Evolutionary conservation across 768 basidiomycete genomes (phyloP).

Genomic region (Scleroderma citrinum): DNA sequence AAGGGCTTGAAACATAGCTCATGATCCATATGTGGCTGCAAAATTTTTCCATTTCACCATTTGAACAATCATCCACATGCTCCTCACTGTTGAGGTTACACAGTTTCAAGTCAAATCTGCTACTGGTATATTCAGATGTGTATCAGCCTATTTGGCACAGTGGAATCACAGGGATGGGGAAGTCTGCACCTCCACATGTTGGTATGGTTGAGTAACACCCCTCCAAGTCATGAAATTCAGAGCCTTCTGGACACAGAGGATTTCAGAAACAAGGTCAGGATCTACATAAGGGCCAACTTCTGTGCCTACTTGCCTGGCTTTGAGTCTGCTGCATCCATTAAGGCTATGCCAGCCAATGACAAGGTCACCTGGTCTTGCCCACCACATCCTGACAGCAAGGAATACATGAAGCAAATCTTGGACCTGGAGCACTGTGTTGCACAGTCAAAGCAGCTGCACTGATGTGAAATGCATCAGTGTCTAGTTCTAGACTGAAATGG

Average conservation of each 20-base stretch:
- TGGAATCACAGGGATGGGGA: constrained; percentile 37
- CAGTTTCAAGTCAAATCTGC: not conserved
- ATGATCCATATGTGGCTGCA: constrained; percentile 37
- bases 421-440: no score
- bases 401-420: constrained; percentile 16
- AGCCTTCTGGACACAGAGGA: not conserved
- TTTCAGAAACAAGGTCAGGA: constrained; percentile 23
- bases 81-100: constrained; percentile 28
- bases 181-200: constrained; percentile 22
- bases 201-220: not conserved
- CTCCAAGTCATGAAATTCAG: not conserved
- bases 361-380: constrained; percentile 31
- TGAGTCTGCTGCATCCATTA: constrained; percentile 15
- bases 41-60: constrained; percentile 37
- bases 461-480: no score
- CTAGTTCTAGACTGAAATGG: no score
- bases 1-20: constrained; percentile 25
- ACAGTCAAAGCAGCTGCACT: no score
- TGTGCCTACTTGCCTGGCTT: not conserved
- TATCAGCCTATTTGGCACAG: constrained; percentile 17
- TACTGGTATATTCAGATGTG: constrained; percentile 27
- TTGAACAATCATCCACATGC: constrained; percentile 18
- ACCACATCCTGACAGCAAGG: constrained; percentile 26
- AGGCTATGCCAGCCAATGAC: constrained; percentile 16
- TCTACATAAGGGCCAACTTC: constrained; percentile 25